Evolutionary conservation across 2,329 filamentous ascomycete genomes (phyloP).

Genomic region (Microcyclospora tardicrescens): DNA sequence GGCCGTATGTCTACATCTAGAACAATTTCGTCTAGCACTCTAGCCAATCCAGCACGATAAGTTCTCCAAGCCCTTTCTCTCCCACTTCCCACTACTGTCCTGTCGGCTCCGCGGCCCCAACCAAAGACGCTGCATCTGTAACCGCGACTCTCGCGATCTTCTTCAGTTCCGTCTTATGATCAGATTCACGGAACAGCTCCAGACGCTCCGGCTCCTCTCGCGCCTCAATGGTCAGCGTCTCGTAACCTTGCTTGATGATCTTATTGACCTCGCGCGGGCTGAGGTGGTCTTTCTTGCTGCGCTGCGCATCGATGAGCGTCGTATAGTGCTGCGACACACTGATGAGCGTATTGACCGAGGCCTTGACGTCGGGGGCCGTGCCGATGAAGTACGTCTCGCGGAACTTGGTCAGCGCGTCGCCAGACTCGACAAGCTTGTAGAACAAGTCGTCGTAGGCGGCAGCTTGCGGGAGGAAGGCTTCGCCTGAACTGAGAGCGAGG

Average conservation of each 20-base stretch:
- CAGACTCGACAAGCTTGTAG: conserved; percentile 93
- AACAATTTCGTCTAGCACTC: too few species aligned
- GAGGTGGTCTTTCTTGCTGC: conserved; percentile 45
- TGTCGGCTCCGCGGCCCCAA: conserved; percentile 1
- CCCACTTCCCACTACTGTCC: too few species aligned
- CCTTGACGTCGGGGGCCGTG: conserved; percentile 27
- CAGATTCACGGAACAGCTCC: conserved; percentile 76
- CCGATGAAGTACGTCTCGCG: conserved; percentile 55
- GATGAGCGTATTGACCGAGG: conserved; percentile 72
- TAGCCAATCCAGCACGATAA: too few species aligned
- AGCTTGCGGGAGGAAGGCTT: conserved; percentile 78
- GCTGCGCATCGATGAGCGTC: conserved; percentile 54
- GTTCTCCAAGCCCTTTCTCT: too few species aligned
- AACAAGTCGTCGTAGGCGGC: conserved; percentile 91
- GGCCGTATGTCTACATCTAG: too few species aligned
- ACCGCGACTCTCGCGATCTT: conserved; percentile 73
- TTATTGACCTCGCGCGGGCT: conserved; percentile 74
- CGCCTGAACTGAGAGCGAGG: conserved; percentile 71
- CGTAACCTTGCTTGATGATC: conserved; percentile 92
- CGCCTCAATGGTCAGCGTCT: conserved; percentile 81
- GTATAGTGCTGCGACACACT: conserved; percentile 79
- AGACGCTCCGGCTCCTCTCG: conserved; percentile 68
- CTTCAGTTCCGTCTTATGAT: conserved; percentile 74
- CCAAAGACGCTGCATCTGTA: conserved; percentile 39
- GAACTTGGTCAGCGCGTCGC: conserved; percentile 71